Base-by-base conservation (phyloP, 257 asterid species). In the Solanum clarkiae region DNA sequence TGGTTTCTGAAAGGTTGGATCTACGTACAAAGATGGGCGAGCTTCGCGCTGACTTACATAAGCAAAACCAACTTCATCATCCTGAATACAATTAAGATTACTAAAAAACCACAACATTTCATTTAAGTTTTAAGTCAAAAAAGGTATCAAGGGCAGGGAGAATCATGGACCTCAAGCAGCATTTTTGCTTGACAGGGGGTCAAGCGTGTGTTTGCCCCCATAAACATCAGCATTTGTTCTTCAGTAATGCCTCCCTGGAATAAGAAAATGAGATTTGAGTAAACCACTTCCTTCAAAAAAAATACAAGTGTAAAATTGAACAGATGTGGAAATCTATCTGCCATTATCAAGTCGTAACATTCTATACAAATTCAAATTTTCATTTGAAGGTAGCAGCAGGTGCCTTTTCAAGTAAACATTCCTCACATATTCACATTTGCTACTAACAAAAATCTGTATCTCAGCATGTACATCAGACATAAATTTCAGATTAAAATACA, bases 181-280 rank as follows among this genome's bases (percentile, higher is more conserved):
- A 8, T 79, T 86, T 93, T 95, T 15, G 97, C 98, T 86, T 94
- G 98, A 84, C 87, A 75, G 59, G 98, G 94, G 80, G 93, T 91
- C 87, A 95, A 85, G 71, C 88, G 89, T 8, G 97, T 93, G 89
- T 95, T 92, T 86, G 97, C 99, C 60, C 99, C 99, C 97, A 96
- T 93, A 89, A 89, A 95, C 87, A 86, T 92, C 90, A 96, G 91
- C 99, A 96, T 95, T 93, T 96, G 99, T 90, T 96, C 99, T 89
- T 96, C 99, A 10, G 99, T 96, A 77, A 96, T 91, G 71, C 99
- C 98, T 77, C 98, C 99, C 99, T 96, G 92, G 84, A 88, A 86
- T 47, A 36, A 42, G 57, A 69, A 14, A 66, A 74, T 14, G 74
- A 29, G 45, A 65, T 60, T 26, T 53, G 49, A 54, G 9, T 51